Evolutionary conservation across 2,329 filamentous ascomycete species (phyloP).

Genomic region (Neurospora sp.): DNA sequence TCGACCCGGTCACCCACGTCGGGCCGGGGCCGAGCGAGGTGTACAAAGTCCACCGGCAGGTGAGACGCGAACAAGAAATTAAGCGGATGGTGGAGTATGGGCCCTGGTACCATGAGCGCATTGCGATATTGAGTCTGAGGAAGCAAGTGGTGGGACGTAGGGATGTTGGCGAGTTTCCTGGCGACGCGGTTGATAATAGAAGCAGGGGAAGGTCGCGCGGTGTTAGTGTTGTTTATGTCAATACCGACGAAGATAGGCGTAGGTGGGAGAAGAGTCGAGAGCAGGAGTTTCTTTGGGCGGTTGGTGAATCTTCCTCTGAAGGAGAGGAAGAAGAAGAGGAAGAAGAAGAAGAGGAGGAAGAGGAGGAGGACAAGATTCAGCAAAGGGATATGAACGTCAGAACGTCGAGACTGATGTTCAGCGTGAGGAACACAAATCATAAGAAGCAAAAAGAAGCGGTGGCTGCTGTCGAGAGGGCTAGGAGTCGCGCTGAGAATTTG

Average conservation of each 20-base stretch:
- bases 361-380: background rate
- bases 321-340: background rate
- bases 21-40: background rate
- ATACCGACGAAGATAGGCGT: background rate
- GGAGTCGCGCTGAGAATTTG: background rate
- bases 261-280: background rate
- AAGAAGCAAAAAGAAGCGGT: background rate
- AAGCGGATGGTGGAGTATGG: background rate
- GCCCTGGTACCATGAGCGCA: background rate
- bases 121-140: background rate
- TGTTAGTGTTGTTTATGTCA: background rate
- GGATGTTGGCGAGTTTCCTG: background rate
- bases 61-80: background rate
- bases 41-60: background rate
- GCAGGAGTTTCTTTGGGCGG: background rate
- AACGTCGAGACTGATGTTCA: background rate
- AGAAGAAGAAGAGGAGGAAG: background rate
- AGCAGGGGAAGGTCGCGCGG: background rate
- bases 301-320: background rate
- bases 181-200: background rate
- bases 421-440: background rate
- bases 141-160: background rate
- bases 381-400: background rate
- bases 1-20: background rate
- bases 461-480: background rate